Percentiles rank a stretch among this genome's conserved stretches.
These are phyloP conservation scores for Cyclotella choctawhatcheeana DNA, from an alignment of 108 stramenopile genomes.

Conservation along the genomic window DNA sequence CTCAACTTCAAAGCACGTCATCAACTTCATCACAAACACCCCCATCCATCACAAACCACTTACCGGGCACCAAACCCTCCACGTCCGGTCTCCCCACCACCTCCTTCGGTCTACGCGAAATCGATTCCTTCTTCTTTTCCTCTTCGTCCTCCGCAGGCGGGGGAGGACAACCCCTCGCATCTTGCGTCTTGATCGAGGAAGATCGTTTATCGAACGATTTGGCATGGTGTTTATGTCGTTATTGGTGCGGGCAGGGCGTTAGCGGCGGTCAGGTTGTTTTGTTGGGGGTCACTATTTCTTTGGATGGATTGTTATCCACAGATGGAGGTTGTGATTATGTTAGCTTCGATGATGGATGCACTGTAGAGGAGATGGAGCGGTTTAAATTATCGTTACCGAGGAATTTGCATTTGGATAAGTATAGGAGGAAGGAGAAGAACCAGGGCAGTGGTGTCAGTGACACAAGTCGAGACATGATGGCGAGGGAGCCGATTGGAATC, in stretches of 20 bases:
- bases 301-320: neutral
- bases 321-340: neutral
- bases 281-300: slow-evolving; percentile 41
- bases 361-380: slow-evolving; percentile 36
- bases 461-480: too few species aligned
- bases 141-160: slow-evolving; percentile 56
- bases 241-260: slow-evolving; percentile 83
- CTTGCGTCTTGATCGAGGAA: slow-evolving; percentile 71
- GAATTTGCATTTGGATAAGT: slow-evolving; percentile 83
- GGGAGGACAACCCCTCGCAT: slow-evolving; percentile 76
- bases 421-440: slow-evolving; percentile 23
- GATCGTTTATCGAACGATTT: slow-evolving; percentile 84
- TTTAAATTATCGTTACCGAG: slow-evolving; percentile 56
- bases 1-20: neutral
- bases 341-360: slow-evolving; percentile 18
- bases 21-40: slow-evolving; percentile 2
- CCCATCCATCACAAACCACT: neutral
- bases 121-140: slow-evolving; percentile 67
- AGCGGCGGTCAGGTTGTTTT: slow-evolving; percentile 49
- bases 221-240: slow-evolving; percentile 59
- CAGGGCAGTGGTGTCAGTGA: slow-evolving; percentile 1
- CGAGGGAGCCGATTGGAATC: slow-evolving; percentile 21
- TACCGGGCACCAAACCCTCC: slow-evolving; percentile 59
- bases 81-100: slow-evolving; percentile 66
- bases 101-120: slow-evolving; percentile 76